Evolutionary conservation across 2,329 filamentous ascomycete genomes (phyloP), one percentile per base, ranked within the genome.

Genomic region (Colletotrichum sp.): DNA sequence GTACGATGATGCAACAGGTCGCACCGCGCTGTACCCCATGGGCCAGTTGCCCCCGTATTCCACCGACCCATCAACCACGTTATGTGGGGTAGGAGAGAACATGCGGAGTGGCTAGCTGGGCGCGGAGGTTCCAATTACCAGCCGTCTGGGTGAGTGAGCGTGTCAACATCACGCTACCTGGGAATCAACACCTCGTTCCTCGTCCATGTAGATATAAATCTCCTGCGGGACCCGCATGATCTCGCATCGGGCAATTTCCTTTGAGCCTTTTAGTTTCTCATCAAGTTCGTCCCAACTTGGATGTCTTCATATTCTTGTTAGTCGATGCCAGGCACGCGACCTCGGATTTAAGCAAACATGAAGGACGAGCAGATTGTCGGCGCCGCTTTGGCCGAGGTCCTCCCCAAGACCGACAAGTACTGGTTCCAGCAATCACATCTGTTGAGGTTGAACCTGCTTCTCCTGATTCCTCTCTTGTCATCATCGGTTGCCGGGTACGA

Each of bases 361-460:
- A 74, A 65, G 26, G 71, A 74, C 59, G 65, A 82, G 63, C 81
- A 71, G 24, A 75, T 83, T 59, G 81, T 83, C 26, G 83, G 83
- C 57, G 77, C 70, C 26, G 79, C 80, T 55, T 73, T 83, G 60
- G 81, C 81, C 4, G 77, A 79, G 77, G 81, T 83, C 18, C 80
- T 89, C 24, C 88, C 88, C 10, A 78, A 84, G 44, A 83, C 84
- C 30, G 80, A 83, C 49, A 84, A 83, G 49, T 83, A 82, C 62
- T 89, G 88, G 88, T 88, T 85, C 65, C 83, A 85, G 39, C 80
- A 84, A 32, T 81, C 85, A 3, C 87, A 89, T 78, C 82, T 89
- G 0, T 79, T 88, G 13, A 78, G 82, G 21, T 81, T 89, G 18
- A 89, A 89, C 71, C 77, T 88, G 5, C 79, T 88, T 30, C 82